Conservation (phyloP, 1,139 yeast species). For the Spencermartinsiella ligniputridi region DNA sequence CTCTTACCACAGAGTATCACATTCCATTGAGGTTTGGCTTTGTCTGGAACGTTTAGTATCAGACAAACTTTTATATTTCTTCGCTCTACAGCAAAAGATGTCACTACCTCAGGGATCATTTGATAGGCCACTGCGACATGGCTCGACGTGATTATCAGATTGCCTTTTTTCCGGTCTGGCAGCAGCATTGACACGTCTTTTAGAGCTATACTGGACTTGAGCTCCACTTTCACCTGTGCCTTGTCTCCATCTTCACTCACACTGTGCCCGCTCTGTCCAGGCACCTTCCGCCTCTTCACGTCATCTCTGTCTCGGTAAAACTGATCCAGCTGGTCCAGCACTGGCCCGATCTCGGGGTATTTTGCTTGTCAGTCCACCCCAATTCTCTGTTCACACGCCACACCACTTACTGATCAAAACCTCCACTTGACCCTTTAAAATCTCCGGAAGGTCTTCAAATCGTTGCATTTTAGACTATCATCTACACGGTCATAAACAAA, state of each 20-base stretch:
- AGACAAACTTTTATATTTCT: conserved; percentile 6
- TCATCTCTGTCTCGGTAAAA: background rate
- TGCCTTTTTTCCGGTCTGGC: conserved; percentile 3
- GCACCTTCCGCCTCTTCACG: background rate
- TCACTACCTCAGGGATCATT: background rate
- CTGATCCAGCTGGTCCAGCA: background rate
- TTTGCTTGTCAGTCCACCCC: background rate
- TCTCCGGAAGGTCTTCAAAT: conserved; percentile 8
- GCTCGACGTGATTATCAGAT: background rate
- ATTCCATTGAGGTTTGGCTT: conserved; percentile 36
- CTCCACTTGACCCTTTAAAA: conserved; percentile 5
- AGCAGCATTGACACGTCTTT: conserved; percentile 3
- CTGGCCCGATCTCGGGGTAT: background rate
- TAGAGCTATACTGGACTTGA: background rate
- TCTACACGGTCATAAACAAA: no score
- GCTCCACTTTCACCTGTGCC: background rate
- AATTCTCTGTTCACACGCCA: background rate
- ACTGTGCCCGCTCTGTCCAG: background rate
- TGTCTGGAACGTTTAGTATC: conserved; percentile 34
- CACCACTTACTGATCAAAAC: conserved; percentile 9
- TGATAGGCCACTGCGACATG: conserved; percentile 1
- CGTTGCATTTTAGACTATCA: conserved; percentile 5
- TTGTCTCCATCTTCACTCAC: background rate
- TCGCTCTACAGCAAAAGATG: background rate
- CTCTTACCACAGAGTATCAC: conserved; percentile 22